Evolutionary conservation across 805 yeast species (phyloP).

Genomic region (Zygoascus biomembranicola): DNA sequence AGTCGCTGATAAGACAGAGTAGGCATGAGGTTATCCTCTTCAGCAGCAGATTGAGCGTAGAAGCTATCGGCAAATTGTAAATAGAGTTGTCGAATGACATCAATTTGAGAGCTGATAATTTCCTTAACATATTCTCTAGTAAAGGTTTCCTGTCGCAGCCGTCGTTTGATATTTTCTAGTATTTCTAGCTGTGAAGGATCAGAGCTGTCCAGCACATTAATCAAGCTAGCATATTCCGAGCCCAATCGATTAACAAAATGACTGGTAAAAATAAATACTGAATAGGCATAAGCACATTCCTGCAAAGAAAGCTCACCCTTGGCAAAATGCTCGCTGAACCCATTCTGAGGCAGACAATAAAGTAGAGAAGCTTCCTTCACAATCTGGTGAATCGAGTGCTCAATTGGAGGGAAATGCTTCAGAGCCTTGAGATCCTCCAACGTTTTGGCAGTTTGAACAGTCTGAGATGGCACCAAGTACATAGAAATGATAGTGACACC

Average conservation of each 20-base stretch:
- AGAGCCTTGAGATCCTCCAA: constrained; percentile 23
- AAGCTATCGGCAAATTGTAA: constrained; percentile 88
- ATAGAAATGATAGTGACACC: constrained; percentile 81
- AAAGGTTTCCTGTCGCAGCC: constrained; percentile 88
- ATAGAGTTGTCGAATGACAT: constrained; percentile 71
- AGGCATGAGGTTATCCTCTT: constrained; percentile 29
- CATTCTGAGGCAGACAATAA: constrained; percentile 83
- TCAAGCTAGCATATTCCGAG: constrained; percentile 70
- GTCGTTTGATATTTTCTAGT: constrained; percentile 69
- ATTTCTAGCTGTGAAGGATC: constrained; percentile 67
- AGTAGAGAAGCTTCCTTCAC: constrained; percentile 89
- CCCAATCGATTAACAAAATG: constrained; percentile 94
- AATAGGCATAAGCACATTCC: constrained; percentile 90
- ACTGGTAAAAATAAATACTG: constrained; percentile 84
- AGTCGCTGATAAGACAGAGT: constrained; percentile 85
- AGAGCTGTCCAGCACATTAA: constrained; percentile 53
- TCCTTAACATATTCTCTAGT: constrained; percentile 77
- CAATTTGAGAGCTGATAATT: constrained; percentile 60
- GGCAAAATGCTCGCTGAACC: constrained; percentile 67
- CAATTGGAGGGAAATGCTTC: constrained; percentile 40
- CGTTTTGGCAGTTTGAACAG: constrained; percentile 31
- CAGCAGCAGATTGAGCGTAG: constrained; percentile 51
- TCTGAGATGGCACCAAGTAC: constrained; percentile 63
- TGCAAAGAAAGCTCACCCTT: constrained; percentile 78
- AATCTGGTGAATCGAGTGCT: constrained; percentile 77